Evolutionary conservation across 73 alveolate species (phyloP).

Genomic region (Paramecium pentaurelia): DNA sequence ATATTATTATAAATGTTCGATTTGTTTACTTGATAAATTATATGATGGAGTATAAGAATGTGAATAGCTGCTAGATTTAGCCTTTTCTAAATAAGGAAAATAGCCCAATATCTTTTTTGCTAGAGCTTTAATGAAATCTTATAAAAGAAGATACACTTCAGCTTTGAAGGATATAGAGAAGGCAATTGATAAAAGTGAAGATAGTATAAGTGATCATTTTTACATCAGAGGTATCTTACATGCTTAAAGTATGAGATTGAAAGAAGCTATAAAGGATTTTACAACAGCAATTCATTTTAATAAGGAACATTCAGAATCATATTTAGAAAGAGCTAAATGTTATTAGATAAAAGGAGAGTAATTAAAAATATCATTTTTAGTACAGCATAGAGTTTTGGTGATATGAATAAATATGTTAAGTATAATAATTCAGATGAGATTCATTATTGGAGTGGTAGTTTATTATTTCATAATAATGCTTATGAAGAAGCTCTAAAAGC

Average conservation of each 20-base stretch:
- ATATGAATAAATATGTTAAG: neutral
- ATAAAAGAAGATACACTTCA: slow-evolving; percentile 7
- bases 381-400: neutral
- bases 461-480: slow-evolving; percentile 27
- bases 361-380: neutral
- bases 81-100: neutral
- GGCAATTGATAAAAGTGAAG: slow-evolving; percentile 48
- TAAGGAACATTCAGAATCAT: neutral
- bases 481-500: slow-evolving; percentile 25
- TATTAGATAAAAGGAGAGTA: slow-evolving; percentile 21
- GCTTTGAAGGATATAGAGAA: slow-evolving; percentile 24
- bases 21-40: neutral
- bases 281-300: slow-evolving; percentile 25
- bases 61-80: neutral
- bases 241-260: slow-evolving; percentile 31
- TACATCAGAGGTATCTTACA: slow-evolving; percentile 1
- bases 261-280: slow-evolving; percentile 42
- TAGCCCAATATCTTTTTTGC: neutral
- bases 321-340: slow-evolving; percentile 45
- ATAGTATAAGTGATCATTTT: neutral
- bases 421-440: slow-evolving; percentile 3
- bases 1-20: neutral
- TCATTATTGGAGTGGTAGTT: slow-evolving; percentile 31
- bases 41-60: neutral
- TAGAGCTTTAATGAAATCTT: slow-evolving; percentile 15